phyloP scores from a whole-genome alignment of 2,329 filamentous ascomycete species.

The Pseudofabraea citricarpa region DNA sequence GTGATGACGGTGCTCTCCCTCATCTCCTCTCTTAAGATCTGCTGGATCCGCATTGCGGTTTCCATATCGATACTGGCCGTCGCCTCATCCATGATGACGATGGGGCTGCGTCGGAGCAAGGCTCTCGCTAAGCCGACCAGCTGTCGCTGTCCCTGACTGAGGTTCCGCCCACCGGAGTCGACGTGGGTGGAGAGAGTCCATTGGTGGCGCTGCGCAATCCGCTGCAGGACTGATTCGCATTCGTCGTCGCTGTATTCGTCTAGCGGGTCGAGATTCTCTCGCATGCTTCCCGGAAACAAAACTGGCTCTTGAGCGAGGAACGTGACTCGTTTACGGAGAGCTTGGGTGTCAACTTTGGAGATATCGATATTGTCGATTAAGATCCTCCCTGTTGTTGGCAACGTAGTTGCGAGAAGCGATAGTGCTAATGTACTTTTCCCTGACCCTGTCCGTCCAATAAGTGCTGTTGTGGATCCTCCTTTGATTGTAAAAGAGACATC shows the following conservation, averaged over 20 bases:
- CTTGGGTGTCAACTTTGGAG: conserved; percentile 51
- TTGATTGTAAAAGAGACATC: conserved; percentile 70
- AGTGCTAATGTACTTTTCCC: conserved; percentile 76
- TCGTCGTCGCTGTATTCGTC: conserved; percentile 50
- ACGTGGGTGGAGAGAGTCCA: conserved; percentile 53
- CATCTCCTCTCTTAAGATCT: conserved; percentile 50
- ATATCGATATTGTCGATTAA: conserved; percentile 57
- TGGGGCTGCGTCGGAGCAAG: conserved; percentile 52
- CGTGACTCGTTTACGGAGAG: conserved; percentile 56
- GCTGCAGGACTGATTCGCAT: conserved; percentile 46
- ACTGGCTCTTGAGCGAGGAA: conserved; percentile 66
- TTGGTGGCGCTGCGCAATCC: conserved; percentile 48
- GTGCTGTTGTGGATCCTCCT: conserved; percentile 70
- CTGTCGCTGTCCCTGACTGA: conserved; percentile 62
- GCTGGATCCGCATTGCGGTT: conserved; percentile 50
- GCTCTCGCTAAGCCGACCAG: conserved; percentile 61
- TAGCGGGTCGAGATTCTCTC: conserved; percentile 58
- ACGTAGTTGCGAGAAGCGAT: conserved; percentile 51
- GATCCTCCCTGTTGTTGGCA: conserved; percentile 50
- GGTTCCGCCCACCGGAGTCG: conserved; percentile 55
- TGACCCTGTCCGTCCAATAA: conserved; percentile 76
- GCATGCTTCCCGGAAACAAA: conserved; percentile 57
- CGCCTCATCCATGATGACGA: conserved; percentile 63
- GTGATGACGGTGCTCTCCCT: conserved; percentile 56
- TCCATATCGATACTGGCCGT: conserved; percentile 61